A percentile compares a stretch with the other conserved stretches of the same genome.
Evolutionary conservation across 768 basidiomycete species (phyloP).

Genomic region (Termitomyces sp.): DNA sequence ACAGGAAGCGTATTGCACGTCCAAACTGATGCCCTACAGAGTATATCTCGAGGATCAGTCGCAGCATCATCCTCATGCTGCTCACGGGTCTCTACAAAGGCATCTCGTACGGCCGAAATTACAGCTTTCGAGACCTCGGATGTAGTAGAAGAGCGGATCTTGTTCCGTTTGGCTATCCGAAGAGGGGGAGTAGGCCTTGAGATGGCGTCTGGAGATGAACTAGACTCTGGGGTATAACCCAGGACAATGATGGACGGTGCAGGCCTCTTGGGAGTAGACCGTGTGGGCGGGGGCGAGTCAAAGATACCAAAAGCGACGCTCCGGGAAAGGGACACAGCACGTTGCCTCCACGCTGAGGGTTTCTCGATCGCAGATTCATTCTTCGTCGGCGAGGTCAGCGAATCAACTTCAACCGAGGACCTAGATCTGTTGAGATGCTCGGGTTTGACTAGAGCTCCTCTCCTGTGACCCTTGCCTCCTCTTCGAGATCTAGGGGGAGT

Average conservation of each 20-base stretch:
- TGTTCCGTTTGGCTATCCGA: slow-evolving; percentile 14
- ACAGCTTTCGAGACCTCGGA: slow-evolving; percentile 9
- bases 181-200: slow-evolving; percentile 9
- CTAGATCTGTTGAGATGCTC: neutral
- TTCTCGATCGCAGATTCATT: slow-evolving; percentile 5
- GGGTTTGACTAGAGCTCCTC: slow-evolving; percentile 8
- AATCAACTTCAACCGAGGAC: neutral
- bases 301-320: slow-evolving; percentile 6
- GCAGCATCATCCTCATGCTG: slow-evolving; percentile 5
- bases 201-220: neutral
- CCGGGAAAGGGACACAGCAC: slow-evolving; percentile 7
- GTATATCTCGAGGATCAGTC: slow-evolving; percentile 10
- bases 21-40: slow-evolving; percentile 15
- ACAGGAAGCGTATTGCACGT: slow-evolving; percentile 7
- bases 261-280: neutral
- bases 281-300: slow-evolving; percentile 3
- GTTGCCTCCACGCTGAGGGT: slow-evolving; percentile 1
- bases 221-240: slow-evolving; percentile 1
- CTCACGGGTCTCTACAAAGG: slow-evolving; percentile 4
- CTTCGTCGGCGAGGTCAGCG: neutral
- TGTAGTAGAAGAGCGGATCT: neutral
- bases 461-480: slow-evolving; percentile 10
- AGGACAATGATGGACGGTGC: neutral
- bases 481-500: slow-evolving; percentile 6
- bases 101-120: slow-evolving; percentile 13